These are phyloP conservation scores for Ambrosia artemisiifolia DNA, from an alignment of 129 eudicot species.

Conservation along the genomic window DNA sequence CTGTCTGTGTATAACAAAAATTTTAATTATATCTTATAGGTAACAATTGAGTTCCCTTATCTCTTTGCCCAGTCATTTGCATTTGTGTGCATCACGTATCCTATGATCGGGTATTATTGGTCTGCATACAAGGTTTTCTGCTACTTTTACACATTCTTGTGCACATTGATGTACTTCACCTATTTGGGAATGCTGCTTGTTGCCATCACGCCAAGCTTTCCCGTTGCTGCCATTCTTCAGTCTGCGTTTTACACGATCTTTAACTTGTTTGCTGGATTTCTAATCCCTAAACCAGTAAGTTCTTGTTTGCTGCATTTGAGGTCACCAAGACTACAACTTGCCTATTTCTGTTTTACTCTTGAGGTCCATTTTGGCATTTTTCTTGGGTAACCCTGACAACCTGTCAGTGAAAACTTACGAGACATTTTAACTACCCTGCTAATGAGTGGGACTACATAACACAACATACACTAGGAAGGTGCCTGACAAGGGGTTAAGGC, in stretches of 20 bases:
- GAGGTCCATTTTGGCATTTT: too few species aligned
- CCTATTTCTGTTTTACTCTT: too few species aligned
- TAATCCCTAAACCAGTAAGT: constrained; percentile 60
- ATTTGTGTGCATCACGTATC: constrained; percentile 49
- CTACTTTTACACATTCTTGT: constrained; percentile 52
- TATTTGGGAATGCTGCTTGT: constrained; percentile 58
- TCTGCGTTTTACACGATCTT: constrained; percentile 45
- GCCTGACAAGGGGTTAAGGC: too few species aligned
- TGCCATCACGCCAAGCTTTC: constrained; percentile 55
- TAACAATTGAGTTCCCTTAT: constrained; percentile 60
- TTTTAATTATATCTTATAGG: constrained; percentile 36
- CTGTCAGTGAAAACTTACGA: too few species aligned
- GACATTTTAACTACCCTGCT: too few species aligned
- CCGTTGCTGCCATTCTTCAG: constrained; percentile 48
- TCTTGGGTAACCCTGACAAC: too few species aligned
- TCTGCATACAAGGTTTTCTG: constrained; percentile 49
- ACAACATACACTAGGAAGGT: too few species aligned
- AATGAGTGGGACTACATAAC: too few species aligned
- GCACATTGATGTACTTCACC: constrained; percentile 60
- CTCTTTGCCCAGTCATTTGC: constrained; percentile 41
- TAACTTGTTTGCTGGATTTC: constrained; percentile 59
- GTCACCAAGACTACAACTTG: neutral
- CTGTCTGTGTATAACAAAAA: neutral
- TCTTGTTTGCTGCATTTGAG: neutral
- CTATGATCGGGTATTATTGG: constrained; percentile 65